Evolutionary conservation across 2,329 filamentous ascomycete genomes (phyloP).

Genomic region (Colletotrichum camelliae): DNA sequence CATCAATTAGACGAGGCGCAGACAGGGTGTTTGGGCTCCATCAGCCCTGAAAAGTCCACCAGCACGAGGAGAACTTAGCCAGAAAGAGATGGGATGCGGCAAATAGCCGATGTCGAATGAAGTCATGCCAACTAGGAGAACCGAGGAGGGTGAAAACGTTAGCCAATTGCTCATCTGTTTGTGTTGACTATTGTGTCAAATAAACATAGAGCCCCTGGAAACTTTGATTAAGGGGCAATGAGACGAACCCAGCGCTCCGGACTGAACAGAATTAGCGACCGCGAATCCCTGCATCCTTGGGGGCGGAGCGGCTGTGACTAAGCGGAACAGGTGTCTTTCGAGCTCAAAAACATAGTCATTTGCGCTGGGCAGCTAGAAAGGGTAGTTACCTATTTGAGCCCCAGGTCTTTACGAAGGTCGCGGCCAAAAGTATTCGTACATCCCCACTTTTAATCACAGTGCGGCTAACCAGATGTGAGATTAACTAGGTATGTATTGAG

Average conservation of each 20-base stretch:
- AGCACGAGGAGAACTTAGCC: not conserved
- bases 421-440: too few species aligned
- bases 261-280: not conserved
- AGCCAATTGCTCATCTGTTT: not conserved
- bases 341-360: not conserved
- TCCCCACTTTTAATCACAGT: too few species aligned
- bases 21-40: not conserved
- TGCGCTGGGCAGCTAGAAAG: not conserved
- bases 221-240: slow-evolving; percentile 11
- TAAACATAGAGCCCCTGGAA: not conserved
- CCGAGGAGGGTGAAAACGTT: not conserved
- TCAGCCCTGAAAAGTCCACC: not conserved
- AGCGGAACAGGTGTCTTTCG: not conserved
- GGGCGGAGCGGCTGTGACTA: not conserved
- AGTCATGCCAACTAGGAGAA: not conserved
- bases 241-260: not conserved
- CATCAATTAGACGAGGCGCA: not conserved
- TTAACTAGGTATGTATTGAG: too few species aligned
- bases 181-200: slow-evolving; percentile 3
- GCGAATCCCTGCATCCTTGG: not conserved
- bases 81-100: not conserved
- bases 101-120: not conserved
- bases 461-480: too few species aligned
- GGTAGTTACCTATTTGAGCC: not conserved
- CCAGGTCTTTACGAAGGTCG: not conserved